Evolutionary conservation across 345 rosid species (phyloP), one percentile per base, ranked within the genome.

Genomic region (Salix koriyanagi): DNA sequence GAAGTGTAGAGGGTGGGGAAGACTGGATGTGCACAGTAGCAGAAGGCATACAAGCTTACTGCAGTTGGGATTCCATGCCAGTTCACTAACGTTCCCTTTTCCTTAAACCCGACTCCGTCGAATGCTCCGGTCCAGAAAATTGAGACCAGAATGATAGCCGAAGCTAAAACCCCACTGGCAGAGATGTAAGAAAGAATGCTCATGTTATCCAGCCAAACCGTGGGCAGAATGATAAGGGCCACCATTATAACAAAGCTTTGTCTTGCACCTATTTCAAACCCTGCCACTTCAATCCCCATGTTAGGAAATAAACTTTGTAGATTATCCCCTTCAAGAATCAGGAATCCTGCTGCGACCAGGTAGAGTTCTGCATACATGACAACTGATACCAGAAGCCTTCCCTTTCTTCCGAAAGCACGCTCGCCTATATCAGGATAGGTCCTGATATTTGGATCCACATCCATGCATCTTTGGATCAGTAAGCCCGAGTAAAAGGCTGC

Each of bases 311-410:
- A 75, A 18, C 86, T 94, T 11, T 86, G 83, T 32, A 94, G 81
- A 78, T 94, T 94, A 68, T 94, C 98, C 6, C 97, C 98, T 89
- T 94, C 97, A 14, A 94, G 83, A 58, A 94, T 92, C 82, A 94
- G 77, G 86, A 94, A 94, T 8, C 97, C 95, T 0, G 91, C 91
- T 0, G 93, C 92, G 0, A 94, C 97, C 36, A 92, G 72, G 86
- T 88, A 94, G 76, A 94, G 98, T 86, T 92, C 97, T 0, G 79
- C 39, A 60, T 92, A 85, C 91, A 91, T 91, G 84, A 92, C 87
- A 72, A 89, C 69, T 0, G 91, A 87, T 42, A 87, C 80, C 14
- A 92, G 8, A 5, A 89, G 1, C 68, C 90, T 89, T 71, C 98
- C 98, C 19, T 79, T 86, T 28, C 73, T 86, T 9, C 97, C 98